phyloP scores from a whole-genome alignment of 148 eudicot genomes.

The Rhododendron molle region DNA sequence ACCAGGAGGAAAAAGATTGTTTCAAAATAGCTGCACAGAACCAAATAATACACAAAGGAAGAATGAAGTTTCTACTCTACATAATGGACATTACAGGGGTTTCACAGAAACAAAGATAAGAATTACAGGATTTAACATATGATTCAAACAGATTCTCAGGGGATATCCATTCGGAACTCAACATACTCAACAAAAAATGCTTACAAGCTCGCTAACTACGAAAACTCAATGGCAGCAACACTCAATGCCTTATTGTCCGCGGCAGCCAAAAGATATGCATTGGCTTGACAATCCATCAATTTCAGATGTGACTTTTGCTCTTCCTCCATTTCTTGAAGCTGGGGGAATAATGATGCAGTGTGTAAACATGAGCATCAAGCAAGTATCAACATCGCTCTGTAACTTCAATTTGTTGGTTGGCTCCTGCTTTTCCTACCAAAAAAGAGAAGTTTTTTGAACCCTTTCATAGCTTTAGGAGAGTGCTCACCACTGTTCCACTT shows the following conservation, averaged over 20 bases:
- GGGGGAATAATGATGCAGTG: background rate
- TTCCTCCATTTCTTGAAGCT: background rate
- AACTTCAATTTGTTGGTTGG: background rate
- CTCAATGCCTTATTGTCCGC: slow-evolving; percentile 7
- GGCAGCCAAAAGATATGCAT: background rate
- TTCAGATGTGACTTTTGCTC: background rate
- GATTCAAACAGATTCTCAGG: background rate
- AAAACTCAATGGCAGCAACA: slow-evolving; percentile 3
- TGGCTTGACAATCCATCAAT: slow-evolving; percentile 4
- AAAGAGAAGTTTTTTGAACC: slow-evolving; percentile 68
- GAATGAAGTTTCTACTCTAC: background rate
- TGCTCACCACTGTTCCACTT: slow-evolving; percentile 57
- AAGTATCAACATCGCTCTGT: background rate
- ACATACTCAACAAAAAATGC: background rate
- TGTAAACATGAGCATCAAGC: background rate
- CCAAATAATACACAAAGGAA: background rate
- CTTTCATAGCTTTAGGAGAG: slow-evolving; percentile 53
- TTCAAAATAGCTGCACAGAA: background rate
- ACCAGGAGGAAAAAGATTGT: background rate
- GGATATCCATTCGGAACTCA: background rate
- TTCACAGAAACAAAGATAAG: background rate
- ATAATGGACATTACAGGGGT: background rate
- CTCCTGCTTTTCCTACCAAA: slow-evolving; percentile 57
- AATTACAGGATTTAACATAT: background rate
- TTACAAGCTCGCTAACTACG: background rate